phyloP scores from a whole-genome alignment of 140 eudicot species.

The Oenanthe javanica region DNA sequence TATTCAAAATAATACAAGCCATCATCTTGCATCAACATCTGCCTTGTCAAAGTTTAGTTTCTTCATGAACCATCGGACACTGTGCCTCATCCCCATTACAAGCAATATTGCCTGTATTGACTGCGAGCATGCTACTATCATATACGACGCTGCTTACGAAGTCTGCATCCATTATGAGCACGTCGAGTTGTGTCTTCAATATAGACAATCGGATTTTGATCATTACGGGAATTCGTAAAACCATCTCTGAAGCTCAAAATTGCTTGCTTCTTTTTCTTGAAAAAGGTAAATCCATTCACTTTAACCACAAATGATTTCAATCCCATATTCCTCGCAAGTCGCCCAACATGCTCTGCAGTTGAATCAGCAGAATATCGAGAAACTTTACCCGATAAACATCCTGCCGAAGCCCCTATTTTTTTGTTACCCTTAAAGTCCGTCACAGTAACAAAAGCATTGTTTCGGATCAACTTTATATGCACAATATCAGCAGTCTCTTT shows the following conservation, averaged over 20 bases:
- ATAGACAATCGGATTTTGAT: conserved; percentile 55
- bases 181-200: conserved; percentile 81
- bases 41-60: conserved; percentile 3
- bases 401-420: conserved; percentile 51
- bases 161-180: conserved; percentile 90
- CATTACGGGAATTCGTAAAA: conserved; percentile 54
- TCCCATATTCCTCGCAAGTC: conserved; percentile 52
- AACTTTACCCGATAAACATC: conserved; percentile 33
- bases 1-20: background rate
- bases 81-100: conserved; percentile 1
- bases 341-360: conserved; percentile 79
- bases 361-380: conserved; percentile 71
- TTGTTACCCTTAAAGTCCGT: conserved; percentile 80
- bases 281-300: conserved; percentile 67
- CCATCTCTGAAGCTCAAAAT: conserved; percentile 77
- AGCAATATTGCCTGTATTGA: conserved; percentile 6
- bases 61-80: background rate
- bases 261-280: conserved; percentile 72
- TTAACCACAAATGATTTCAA: conserved; percentile 74
- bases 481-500: conserved; percentile 59
- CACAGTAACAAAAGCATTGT: conserved; percentile 69
- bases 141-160: conserved; percentile 15
- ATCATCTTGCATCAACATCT: conserved; percentile 5
- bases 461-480: conserved; percentile 64
- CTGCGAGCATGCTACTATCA: background rate